Evolutionary conservation across 129 eudicot genomes (phyloP), one percentile per base, ranked within the genome.

Genomic region (Flaveria bidentis): DNA sequence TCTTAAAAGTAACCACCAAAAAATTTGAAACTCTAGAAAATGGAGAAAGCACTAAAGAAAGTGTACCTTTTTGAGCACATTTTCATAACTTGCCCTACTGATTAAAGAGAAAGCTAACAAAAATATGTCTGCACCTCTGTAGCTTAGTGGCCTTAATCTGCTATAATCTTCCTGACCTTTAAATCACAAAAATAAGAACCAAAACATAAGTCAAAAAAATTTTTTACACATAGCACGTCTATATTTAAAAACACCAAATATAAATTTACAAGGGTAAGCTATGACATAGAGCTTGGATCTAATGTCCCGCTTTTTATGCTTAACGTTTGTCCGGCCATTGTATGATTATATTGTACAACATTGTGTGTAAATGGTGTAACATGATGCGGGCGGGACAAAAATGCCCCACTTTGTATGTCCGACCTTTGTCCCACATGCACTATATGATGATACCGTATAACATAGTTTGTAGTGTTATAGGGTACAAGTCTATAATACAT

Each of bases 81-180:
- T 94, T 82, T 94, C 98, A 74, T 91, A 89, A 63, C 98, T 94
- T 58, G 98, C 94, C 71, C 89, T 87, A 71, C 98, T 91, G 82
- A 94, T 89, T 83, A 94, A 89, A 56, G 97, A 91, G 87, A 94
- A 94, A 75, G 98, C 98, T 71, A 94, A 83, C 56, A 94, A 96
- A 89, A 94, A 94, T 67, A 94, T 78, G 68, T 94, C 98, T 67
- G 98, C 98, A 22, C 98, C 97, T 86, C 98, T 89, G 83, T 94
- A 94, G 72, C 98, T 94, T 67, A 94, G 83, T 67, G 98, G 98
- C 88, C 98, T 94, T 84, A 94, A 85, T 80, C 98, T 94, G 83
- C 98, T 94, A 74, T 94, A 94, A 68, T 94, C 98, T 87, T 94
- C 98, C 60, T 94, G 98, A 45, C 98, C 98, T 94, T 75, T 17